Conservation (phyloP, 441 rosid species). For the Gossypium laxum region DNA sequence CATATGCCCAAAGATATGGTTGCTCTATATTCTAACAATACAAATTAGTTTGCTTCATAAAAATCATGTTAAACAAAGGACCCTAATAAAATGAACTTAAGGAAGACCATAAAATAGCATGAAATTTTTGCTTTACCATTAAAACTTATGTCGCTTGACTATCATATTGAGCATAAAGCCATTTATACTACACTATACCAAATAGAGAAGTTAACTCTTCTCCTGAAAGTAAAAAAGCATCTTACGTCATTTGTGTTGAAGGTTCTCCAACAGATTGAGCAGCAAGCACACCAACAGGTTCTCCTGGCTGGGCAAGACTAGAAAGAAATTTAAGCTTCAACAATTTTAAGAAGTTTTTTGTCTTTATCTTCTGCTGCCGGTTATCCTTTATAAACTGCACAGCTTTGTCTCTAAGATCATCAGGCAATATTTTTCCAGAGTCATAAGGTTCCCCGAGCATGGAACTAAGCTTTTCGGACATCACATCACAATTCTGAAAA, state of each 20-base stretch:
- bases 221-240: conserved; percentile 17
- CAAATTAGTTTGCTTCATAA: not conserved
- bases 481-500: conserved; percentile 67
- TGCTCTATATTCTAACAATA: not conserved
- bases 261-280: conserved; percentile 99
- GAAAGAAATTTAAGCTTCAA: conserved; percentile 61
- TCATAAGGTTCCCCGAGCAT: conserved; percentile 37
- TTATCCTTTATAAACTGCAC: conserved; percentile 43
- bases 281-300: conserved; percentile 97
- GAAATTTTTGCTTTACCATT: not conserved
- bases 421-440: conserved; percentile 53
- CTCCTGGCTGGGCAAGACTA: conserved; percentile 98
- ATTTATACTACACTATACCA: not conserved
- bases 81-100: not conserved
- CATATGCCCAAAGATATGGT: not conserved
- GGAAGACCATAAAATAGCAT: not conserved
- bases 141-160: not conserved
- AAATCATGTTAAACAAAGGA: conserved; percentile 3
- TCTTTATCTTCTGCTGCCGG: conserved; percentile 26
- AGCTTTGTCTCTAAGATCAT: conserved; percentile 59
- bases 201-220: not conserved
- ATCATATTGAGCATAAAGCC: not conserved
- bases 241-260: conserved; percentile 99
- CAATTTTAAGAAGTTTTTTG: conserved; percentile 48
- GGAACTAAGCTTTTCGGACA: conserved; percentile 35